phyloP scores from a whole-genome alignment of 1,139 yeast species.

The Suhomyces anneliseae region DNA sequence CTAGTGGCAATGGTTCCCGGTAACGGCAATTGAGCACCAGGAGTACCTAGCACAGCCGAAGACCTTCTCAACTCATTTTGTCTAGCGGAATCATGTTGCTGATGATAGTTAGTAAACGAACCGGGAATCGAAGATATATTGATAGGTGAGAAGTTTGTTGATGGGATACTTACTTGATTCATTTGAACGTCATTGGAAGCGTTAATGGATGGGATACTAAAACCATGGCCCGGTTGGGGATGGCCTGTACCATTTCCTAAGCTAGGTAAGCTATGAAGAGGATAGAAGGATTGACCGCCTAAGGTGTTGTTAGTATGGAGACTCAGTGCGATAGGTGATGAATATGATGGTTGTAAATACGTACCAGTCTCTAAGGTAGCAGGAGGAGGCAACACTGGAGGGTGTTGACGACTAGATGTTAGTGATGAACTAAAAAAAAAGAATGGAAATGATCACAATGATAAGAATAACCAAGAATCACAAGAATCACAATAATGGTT shows the following conservation, averaged over 20 bases:
- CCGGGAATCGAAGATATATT: too few species aligned
- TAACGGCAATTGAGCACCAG: slow-evolving; percentile 28
- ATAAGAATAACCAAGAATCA: not conserved
- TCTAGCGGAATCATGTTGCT: slow-evolving; percentile 24
- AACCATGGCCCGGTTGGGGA: slow-evolving; percentile 41
- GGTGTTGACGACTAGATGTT: slow-evolving; percentile 43
- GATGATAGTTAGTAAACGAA: slow-evolving; percentile 4
- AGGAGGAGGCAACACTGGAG: slow-evolving; percentile 59
- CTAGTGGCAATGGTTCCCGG: slow-evolving; percentile 18
- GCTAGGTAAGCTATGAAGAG: slow-evolving; percentile 53
- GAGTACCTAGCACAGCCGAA: slow-evolving; percentile 22
- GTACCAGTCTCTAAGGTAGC: slow-evolving; percentile 52
- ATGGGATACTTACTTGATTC: slow-evolving; percentile 28
- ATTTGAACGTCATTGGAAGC: slow-evolving; percentile 28
- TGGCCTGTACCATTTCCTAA: slow-evolving; percentile 45
- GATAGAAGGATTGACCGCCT: slow-evolving; percentile 51
- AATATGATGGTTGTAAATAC: slow-evolving; percentile 16
- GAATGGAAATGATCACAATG: not conserved
- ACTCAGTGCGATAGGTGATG: not conserved
- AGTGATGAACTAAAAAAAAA: slow-evolving; percentile 16
- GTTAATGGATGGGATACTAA: slow-evolving; percentile 48
- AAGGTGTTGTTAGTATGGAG: slow-evolving; percentile 15
- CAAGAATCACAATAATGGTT: too few species aligned
- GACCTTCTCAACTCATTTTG: slow-evolving; percentile 29
- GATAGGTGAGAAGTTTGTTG: too few species aligned